Conservation (phyloP, 805 yeast species). For the Nakazawaea peltata region DNA sequence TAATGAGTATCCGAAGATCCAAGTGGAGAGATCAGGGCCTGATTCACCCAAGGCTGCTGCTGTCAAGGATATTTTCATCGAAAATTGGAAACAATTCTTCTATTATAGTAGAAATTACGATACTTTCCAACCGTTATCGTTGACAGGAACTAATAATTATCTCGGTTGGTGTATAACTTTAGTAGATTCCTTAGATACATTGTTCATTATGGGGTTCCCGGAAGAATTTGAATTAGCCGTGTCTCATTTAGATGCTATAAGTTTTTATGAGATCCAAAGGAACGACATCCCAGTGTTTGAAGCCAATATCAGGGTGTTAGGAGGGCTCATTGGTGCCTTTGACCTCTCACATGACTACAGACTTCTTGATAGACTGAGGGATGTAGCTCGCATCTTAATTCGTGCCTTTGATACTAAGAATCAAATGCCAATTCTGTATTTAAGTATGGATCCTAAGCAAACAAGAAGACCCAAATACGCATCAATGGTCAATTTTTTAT, state of each 20-base stretch:
- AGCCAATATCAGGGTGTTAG: slow-evolving; percentile 71
- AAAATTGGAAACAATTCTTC: slow-evolving; percentile 10
- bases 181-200: slow-evolving; percentile 72
- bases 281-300: slow-evolving; percentile 79
- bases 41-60: background rate
- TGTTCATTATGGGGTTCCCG: slow-evolving; percentile 63
- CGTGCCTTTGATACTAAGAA: slow-evolving; percentile 56
- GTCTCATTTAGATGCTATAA: slow-evolving; percentile 25
- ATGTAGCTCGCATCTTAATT: slow-evolving; percentile 39
- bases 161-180: slow-evolving; percentile 50
- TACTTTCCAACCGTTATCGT: slow-evolving; percentile 7
- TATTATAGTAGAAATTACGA: slow-evolving; percentile 6
- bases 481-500: slow-evolving; percentile 25
- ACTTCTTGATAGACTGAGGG: slow-evolving; percentile 30
- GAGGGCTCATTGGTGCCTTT: slow-evolving; percentile 69
- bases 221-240: slow-evolving; percentile 40
- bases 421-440: slow-evolving; percentile 40
- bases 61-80: slow-evolving; percentile 3
- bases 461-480: slow-evolving; percentile 20
- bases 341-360: slow-evolving; percentile 33
- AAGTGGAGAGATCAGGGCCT: background rate
- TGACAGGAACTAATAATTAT: slow-evolving; percentile 4
- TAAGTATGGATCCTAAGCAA: slow-evolving; percentile 29
- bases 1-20: slow-evolving; percentile 1
- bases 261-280: slow-evolving; percentile 50